These are phyloP conservation scores for Pseudozyma flocculosa DNA, from an alignment of 1,284 basidiomycete species.

Conservation along the genomic window DNA sequence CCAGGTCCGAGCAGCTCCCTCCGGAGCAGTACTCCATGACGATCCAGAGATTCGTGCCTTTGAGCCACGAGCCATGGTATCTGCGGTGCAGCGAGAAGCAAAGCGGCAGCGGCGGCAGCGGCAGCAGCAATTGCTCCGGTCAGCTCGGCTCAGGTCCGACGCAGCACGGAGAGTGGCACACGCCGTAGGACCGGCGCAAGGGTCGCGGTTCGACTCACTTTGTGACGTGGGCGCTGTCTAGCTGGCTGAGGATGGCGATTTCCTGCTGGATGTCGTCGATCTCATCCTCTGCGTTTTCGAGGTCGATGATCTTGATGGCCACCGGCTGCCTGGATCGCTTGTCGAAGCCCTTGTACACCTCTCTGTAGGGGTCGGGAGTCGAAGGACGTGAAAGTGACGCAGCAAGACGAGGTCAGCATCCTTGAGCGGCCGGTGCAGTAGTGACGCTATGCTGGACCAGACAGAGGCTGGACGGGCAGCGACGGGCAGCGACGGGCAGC, in stretches of 20 bases:
- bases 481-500: no score
- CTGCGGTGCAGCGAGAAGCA: slow-evolving; percentile 60
- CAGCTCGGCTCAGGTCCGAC: no score
- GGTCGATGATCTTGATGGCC: slow-evolving; percentile 92
- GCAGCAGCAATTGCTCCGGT: not conserved
- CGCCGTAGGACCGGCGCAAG: no score
- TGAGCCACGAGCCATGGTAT: slow-evolving; percentile 93
- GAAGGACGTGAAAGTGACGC: no score
- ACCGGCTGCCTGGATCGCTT: slow-evolving; percentile 46
- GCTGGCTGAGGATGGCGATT: slow-evolving; percentile 95
- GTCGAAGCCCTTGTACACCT: slow-evolving; percentile 54
- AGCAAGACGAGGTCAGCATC: no score
- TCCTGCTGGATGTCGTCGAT: slow-evolving; percentile 99
- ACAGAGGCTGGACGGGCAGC: no score
- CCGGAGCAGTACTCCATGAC: slow-evolving; percentile 88
- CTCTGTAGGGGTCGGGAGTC: slow-evolving; percentile 16
- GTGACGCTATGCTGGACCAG: no score
- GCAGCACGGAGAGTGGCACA: no score
- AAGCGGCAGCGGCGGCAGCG: not conserved
- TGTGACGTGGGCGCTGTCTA: slow-evolving; percentile 93
- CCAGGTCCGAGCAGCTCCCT: slow-evolving; percentile 63
- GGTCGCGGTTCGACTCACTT: slow-evolving; percentile 68
- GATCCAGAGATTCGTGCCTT: slow-evolving; percentile 92
- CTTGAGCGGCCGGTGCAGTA: no score
- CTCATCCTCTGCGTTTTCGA: slow-evolving; percentile 98